Base-by-base conservation (phyloP, 2,329 filamentous ascomycete genomes). In the Atkinsonella texensis region DNA sequence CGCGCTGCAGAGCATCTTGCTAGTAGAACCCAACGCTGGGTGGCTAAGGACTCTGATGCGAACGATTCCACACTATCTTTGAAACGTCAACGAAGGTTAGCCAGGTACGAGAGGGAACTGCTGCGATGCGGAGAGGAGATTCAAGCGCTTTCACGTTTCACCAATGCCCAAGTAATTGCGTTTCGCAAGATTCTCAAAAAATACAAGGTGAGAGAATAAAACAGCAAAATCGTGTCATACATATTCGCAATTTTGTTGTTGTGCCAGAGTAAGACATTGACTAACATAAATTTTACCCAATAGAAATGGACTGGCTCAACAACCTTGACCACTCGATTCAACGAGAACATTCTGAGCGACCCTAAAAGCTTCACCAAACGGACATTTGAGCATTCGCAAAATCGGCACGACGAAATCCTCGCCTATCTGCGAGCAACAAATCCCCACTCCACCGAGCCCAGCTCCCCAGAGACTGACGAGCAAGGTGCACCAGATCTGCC, bases 141-240 rank as follows among this genome's bases (percentile, higher is more conserved):
- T 50, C 76, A 79, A 50, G 78, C 79, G 4, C 72, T 93, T 6
- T 77, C 80, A 38, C 80, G 87, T 42, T 94, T 91, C 59, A 79
- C 84, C 56, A 75, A 78, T 53, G 84, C 85, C 2, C 88, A 94
- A 63, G 74, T 83, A 10, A 79, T 84, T 4, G 88, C 85, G 4
- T 90, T 94, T 60, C 79, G 80, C 51, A 94, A 94, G 68, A 83
- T 94, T 39, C 71, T 90, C 35, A 93, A 91, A 65, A 94, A 94
- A 64, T 91, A 93, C 68, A 78, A 75, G 72, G 79, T 80, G 43
- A n/a, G 48, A 5, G 4, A 44, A 18, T n/a, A 23, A 35, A 28
- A 9, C 1, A 13, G 7, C 8, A 2, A 17, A 18, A 12, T 23
- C 11, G 18, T 42, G 17, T 5, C 18, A 42, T 23, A 5, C 20